Evolutionary conservation across 495 filamentous ascomycete species (phyloP).

Genomic region (Penicillium roqueforti): DNA sequence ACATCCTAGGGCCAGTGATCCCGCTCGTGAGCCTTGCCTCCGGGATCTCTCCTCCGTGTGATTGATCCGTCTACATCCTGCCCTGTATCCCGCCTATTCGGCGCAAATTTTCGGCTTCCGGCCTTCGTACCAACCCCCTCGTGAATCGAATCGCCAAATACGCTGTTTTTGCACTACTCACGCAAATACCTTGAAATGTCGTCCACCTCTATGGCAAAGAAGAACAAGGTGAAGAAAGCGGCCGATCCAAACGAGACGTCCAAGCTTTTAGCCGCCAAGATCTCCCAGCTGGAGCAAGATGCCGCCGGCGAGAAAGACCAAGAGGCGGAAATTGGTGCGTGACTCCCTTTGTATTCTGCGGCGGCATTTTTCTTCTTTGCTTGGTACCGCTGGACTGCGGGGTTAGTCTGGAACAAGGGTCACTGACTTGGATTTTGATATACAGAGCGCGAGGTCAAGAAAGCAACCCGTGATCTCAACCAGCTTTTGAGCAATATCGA

Average conservation of each 20-base stretch:
- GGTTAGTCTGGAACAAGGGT: constrained; percentile 4
- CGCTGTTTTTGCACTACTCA: neutral
- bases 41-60: constrained; percentile 16
- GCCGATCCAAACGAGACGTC: constrained; percentile 79
- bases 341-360: constrained; percentile 16
- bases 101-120: constrained; percentile 25
- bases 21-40: constrained; percentile 15
- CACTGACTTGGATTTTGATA: constrained; percentile 18
- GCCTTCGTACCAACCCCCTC: neutral
- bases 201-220: constrained; percentile 44
- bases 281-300: constrained; percentile 91
- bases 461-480: constrained; percentile 84
- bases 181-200: constrained; percentile 30
- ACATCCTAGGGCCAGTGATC: constrained; percentile 19
- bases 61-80: constrained; percentile 18
- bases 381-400: constrained; percentile 1
- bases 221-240: constrained; percentile 73
- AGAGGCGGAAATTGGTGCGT: constrained; percentile 94
- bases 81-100: constrained; percentile 12
- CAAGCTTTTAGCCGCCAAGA: constrained; percentile 86
- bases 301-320: constrained; percentile 91
- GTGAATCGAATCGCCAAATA: neutral
- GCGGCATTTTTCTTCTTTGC: constrained; percentile 7
- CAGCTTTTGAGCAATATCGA: constrained; percentile 78
- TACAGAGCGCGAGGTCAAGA: constrained; percentile 80